Conservation (phyloP, 352 stramenopile genomes). For the Phytophthora litchii region DNA sequence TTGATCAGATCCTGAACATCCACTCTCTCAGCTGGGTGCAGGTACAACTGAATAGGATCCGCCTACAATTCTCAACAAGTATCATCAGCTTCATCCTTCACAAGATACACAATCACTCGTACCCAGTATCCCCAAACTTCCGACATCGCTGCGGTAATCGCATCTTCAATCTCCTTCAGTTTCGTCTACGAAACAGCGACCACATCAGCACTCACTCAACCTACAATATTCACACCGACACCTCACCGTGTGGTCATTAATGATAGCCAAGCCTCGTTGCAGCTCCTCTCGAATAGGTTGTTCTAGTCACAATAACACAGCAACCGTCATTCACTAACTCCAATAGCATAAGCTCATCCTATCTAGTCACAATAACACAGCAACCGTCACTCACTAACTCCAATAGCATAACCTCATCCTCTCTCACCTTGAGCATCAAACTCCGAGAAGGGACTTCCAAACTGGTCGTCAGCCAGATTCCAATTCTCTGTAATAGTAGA, state of each 20-base stretch:
- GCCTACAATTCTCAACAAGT: conserved; percentile 38
- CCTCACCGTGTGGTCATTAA: conserved; percentile 85
- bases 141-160: conserved; percentile 86
- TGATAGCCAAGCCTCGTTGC: conserved; percentile 79
- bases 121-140: conserved; percentile 92
- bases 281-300: conserved; percentile 85
- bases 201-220: neutral
- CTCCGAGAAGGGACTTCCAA: conserved; percentile 75
- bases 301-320: conserved; percentile 40
- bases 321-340: no score
- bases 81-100: conserved; percentile 5
- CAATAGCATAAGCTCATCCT: neutral
- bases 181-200: conserved; percentile 55
- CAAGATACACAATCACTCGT: conserved; percentile 11
- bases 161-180: conserved; percentile 88
- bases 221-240: neutral
- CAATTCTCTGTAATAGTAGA: conserved; percentile 90
- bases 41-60: conserved; percentile 82
- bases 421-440: conserved; percentile 78
- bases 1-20: conserved; percentile 90
- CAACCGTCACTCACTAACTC: no score
- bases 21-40: conserved; percentile 85
- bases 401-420: neutral
- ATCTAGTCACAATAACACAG: no score
- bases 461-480: conserved; percentile 82